phyloP scores from a whole-genome alignment of 306 rosid genomes.

The Ammopiptanthus mongolicus region DNA sequence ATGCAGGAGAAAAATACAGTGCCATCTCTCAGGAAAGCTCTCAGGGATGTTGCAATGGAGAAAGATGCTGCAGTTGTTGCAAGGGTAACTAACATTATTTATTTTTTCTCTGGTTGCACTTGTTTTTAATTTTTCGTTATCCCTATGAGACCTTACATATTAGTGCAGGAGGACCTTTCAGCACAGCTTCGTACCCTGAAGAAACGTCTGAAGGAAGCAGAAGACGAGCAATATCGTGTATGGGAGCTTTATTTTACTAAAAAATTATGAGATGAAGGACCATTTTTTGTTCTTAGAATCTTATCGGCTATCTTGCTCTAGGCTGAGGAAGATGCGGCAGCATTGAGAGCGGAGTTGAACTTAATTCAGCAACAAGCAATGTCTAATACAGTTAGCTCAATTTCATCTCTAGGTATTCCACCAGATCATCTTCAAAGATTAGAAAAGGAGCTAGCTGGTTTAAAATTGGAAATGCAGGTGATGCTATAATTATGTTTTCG shows the following conservation, averaged over 20 bases:
- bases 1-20: conserved; percentile 66
- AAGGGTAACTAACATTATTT: conserved; percentile 53
- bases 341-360: conserved; percentile 87
- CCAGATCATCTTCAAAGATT: conserved; percentile 60
- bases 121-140: conserved; percentile 7
- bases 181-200: conserved; percentile 80
- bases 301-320: conserved; percentile 40
- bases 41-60: conserved; percentile 94
- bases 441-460: conserved; percentile 69
- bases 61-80: conserved; percentile 97
- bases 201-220: conserved; percentile 87
- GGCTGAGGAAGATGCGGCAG: conserved; percentile 99
- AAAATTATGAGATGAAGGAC: neutral
- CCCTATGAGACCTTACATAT: neutral
- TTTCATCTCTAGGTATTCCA: conserved; percentile 41
- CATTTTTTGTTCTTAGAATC: neutral
- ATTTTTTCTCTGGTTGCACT: neutral
- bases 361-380: conserved; percentile 78
- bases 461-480: conserved; percentile 71
- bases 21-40: conserved; percentile 86
- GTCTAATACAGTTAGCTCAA: conserved; percentile 49
- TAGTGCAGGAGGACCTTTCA: conserved; percentile 82
- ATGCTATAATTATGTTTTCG: neutral
- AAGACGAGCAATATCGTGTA: conserved; percentile 95
- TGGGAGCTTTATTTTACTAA: conserved; percentile 28